Conservation (phyloP, 2,329 filamentous ascomycete species). For the Monilinia vaccinii-corymbosi region DNA sequence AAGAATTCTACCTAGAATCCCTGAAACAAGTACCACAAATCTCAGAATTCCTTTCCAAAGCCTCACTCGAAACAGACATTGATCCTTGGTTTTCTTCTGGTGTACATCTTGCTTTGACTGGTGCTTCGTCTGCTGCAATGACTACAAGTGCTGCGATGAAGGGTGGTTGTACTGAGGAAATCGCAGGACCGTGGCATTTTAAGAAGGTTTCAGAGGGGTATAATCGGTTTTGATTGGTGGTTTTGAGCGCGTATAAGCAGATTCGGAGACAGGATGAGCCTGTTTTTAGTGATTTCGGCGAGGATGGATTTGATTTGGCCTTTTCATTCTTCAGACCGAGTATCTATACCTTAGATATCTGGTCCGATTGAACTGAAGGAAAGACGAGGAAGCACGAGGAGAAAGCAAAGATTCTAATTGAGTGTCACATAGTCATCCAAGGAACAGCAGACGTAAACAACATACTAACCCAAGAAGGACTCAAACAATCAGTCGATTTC, state of each 20-base stretch:
- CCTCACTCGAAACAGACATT: slow-evolving; percentile 29
- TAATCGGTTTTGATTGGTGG: slow-evolving; percentile 38
- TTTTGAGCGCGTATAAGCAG: slow-evolving; percentile 34
- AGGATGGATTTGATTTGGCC: slow-evolving; percentile 36
- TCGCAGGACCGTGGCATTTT: slow-evolving; percentile 35
- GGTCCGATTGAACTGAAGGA: background rate
- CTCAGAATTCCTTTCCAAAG: slow-evolving; percentile 28
- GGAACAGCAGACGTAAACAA: background rate
- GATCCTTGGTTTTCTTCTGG: slow-evolving; percentile 35
- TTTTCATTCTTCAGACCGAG: slow-evolving; percentile 25
- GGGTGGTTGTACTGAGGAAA: slow-evolving; percentile 22
- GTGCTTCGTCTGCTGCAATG: slow-evolving; percentile 37
- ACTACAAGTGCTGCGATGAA: slow-evolving; percentile 26
- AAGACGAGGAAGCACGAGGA: background rate
- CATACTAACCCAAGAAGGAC: background rate
- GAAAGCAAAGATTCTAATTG: background rate
- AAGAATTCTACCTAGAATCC: slow-evolving; percentile 31
- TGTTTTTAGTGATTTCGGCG: slow-evolving; percentile 35
- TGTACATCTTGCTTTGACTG: slow-evolving; percentile 32
- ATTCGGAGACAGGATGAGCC: slow-evolving; percentile 33
- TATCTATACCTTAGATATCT: background rate
- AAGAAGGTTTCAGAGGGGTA: slow-evolving; percentile 38
- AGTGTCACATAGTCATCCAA: background rate
- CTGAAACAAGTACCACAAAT: slow-evolving; percentile 31
- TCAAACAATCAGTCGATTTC: background rate